These are phyloP conservation scores for Talinum fruticosum DNA, from an alignment of 148 eudicot species.

Conservation along the genomic window DNA sequence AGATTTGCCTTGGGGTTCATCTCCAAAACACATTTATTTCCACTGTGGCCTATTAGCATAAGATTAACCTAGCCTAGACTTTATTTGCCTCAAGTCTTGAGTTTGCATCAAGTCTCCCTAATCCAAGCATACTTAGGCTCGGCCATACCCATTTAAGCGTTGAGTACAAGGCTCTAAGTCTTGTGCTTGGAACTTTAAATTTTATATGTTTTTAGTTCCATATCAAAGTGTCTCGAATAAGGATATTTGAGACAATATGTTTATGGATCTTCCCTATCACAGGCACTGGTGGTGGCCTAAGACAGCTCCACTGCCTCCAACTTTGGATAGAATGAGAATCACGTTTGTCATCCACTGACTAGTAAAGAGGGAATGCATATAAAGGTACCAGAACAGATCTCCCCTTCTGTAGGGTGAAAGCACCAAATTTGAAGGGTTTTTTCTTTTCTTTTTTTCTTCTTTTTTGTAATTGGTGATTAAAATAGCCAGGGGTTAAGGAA, in stretches of 20 bases:
- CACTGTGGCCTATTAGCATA: constrained; percentile 82
- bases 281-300: no score
- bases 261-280: no score
- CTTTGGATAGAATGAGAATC: constrained; percentile 67
- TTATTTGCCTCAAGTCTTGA: constrained; percentile 80
- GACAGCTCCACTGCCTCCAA: constrained; percentile 79
- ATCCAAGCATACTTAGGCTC: constrained; percentile 20
- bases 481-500: neutral
- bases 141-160: neutral
- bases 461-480: no score
- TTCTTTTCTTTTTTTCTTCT: constrained; percentile 22
- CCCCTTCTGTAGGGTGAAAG: constrained; percentile 76
- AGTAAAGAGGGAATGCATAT: constrained; percentile 85
- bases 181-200: neutral
- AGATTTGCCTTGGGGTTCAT: constrained; percentile 52
- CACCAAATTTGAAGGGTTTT: constrained; percentile 73
- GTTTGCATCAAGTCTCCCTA: constrained; percentile 67
- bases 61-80: constrained; percentile 79
- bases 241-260: constrained; percentile 67
- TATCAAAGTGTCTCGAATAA: constrained; percentile 77
- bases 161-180: neutral
- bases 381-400: constrained; percentile 49
- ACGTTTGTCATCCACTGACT: constrained; percentile 38
- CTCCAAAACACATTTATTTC: constrained; percentile 75
- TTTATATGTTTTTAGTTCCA: neutral